Evolutionary conservation across 2,329 filamentous ascomycete species (phyloP).

Genomic region (Trichoderma gracile): DNA sequence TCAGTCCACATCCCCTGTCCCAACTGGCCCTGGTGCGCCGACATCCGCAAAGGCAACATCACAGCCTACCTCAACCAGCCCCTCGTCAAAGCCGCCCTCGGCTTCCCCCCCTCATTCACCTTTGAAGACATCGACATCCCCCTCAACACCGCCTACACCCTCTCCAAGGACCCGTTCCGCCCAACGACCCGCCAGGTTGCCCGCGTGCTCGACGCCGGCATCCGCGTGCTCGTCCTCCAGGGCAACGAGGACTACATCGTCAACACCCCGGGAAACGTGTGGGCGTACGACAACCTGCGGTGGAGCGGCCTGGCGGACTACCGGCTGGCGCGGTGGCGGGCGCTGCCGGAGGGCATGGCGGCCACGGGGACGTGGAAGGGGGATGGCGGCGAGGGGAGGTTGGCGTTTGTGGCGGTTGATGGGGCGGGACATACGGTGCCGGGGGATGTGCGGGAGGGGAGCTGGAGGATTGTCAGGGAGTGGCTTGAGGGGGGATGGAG

Average conservation of each 20-base stretch:
- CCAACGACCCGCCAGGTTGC: conserved; percentile 26
- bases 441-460: conserved; percentile 27
- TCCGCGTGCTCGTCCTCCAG: conserved; percentile 31
- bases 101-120: conserved; percentile 63
- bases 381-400: conserved; percentile 19
- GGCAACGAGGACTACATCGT: conserved; percentile 31
- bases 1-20: conserved; percentile 25
- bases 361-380: conserved; percentile 29
- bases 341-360: conserved; percentile 23
- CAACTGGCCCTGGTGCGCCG: conserved; percentile 22
- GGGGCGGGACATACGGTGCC: conserved; percentile 31
- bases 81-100: conserved; percentile 28
- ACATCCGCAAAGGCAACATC: conserved; percentile 30
- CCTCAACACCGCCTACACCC: conserved; percentile 65
- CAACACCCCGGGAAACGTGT: conserved; percentile 34
- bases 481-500: conserved; percentile 29
- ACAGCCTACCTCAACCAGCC: conserved; percentile 33
- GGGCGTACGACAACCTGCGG: conserved; percentile 43
- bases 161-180: conserved; percentile 2
- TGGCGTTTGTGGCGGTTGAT: conserved; percentile 32
- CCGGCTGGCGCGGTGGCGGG: conserved; percentile 35
- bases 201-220: conserved; percentile 28
- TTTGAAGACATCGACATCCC: conserved; percentile 93
- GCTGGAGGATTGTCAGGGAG: conserved; percentile 29
- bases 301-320: conserved; percentile 49